These are phyloP conservation scores for Graphiopsis chlorocephala DNA, from an alignment of 2,329 filamentous ascomycete species.

Conservation along the genomic window DNA sequence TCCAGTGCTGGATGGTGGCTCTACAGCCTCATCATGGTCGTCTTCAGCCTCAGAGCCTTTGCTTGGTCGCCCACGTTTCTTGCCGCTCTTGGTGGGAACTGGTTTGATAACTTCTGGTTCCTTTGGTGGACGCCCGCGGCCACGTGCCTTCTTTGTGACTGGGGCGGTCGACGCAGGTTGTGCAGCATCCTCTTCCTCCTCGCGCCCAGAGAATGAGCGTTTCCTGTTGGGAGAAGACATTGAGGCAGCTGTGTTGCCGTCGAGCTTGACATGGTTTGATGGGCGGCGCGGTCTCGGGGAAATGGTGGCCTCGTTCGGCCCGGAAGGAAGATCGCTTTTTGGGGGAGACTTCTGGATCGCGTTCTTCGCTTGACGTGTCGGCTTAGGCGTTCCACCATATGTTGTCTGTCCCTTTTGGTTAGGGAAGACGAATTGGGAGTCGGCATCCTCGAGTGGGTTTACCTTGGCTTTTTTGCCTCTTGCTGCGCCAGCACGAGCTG, in stretches of 20 bases:
- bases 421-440: constrained; percentile 5
- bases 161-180: not conserved
- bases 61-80: not conserved
- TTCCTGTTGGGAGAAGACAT: not conserved
- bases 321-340: not conserved
- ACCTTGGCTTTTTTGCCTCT: not conserved
- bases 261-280: not conserved
- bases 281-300: not conserved
- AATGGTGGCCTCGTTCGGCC: not conserved
- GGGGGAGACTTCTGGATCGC: not conserved
- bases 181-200: not conserved
- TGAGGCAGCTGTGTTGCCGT: not conserved
- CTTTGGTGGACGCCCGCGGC: not conserved
- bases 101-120: not conserved
- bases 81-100: not conserved
- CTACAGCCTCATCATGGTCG: not conserved
- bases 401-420: not conserved
- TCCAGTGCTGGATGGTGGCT: constrained; percentile 1
- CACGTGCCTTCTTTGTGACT: not conserved
- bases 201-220: not conserved
- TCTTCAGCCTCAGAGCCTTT: not conserved
- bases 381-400: constrained; percentile 1
- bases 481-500: not conserved
- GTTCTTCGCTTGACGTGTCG: not conserved
- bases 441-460: not conserved